A percentile compares a stretch with the other conserved stretches of the same genome.
Evolutionary conservation across 495 filamentous ascomycete species (phyloP).

Genomic region (Aspergillus saccharolyticus): DNA sequence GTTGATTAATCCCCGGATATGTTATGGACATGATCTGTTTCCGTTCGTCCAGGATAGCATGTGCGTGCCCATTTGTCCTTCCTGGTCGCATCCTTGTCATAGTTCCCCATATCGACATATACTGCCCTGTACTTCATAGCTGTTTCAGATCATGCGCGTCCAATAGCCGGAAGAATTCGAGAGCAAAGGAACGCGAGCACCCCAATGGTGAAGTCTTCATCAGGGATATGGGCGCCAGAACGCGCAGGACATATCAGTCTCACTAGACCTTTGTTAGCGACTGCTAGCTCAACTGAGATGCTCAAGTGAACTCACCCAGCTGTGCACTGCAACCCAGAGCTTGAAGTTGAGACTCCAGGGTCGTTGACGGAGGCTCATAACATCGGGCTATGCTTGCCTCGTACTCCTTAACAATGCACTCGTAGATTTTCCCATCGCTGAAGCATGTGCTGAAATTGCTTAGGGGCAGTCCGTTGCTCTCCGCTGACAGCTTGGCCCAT

Average conservation of each 20-base stretch:
- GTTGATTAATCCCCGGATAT: too few relatives aligned
- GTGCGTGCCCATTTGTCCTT: too few relatives aligned
- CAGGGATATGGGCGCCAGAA: conserved; percentile 35
- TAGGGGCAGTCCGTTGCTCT: conserved; percentile 42
- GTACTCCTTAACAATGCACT: conserved; percentile 57
- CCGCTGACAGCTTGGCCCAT: conserved; percentile 51
- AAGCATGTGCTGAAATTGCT: conserved; percentile 58
- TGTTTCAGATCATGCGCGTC: conserved; percentile 20
- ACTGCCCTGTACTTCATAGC: too few relatives aligned
- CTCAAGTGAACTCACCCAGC: conserved; percentile 36
- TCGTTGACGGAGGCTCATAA: not conserved
- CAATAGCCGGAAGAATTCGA: conserved; percentile 51
- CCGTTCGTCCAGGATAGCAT: too few relatives aligned
- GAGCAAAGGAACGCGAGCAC: conserved; percentile 60
- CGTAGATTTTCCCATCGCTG: conserved; percentile 51
- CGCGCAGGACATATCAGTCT: conserved; percentile 28
- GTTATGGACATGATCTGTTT: too few relatives aligned
- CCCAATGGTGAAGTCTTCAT: conserved; percentile 48
- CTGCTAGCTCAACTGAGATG: not conserved
- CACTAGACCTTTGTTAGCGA: conserved; percentile 22
- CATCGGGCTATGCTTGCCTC: conserved; percentile 19
- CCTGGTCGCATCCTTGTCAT: too few relatives aligned
- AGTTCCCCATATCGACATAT: too few relatives aligned
- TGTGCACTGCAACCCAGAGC: conserved; percentile 37
- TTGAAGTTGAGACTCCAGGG: conserved; percentile 27